Conservation (phyloP, 805 yeast genomes). For the Naumovozyma baii region DNA sequence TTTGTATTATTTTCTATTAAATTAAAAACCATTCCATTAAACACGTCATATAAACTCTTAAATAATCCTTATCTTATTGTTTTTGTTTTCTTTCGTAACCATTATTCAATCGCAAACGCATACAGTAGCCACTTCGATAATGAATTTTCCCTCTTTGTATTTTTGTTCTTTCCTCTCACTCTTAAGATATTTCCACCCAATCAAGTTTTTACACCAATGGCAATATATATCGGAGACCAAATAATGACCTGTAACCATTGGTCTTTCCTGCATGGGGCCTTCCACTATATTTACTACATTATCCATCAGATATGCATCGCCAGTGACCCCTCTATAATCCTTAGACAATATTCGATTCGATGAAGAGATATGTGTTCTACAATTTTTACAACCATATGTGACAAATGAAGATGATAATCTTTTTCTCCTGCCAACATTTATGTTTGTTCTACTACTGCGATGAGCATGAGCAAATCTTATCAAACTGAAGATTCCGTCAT, state of each 20-base stretch:
- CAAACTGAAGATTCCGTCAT: background rate
- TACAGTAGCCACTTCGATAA: conserved; percentile 37
- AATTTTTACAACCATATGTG: conserved; percentile 26
- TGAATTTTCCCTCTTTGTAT: conserved; percentile 54
- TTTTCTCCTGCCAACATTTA: no score
- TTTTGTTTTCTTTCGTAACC: no score
- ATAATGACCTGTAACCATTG: conserved; percentile 55
- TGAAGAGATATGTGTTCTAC: conserved; percentile 28
- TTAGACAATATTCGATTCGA: conserved; percentile 27
- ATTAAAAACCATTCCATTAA: no score
- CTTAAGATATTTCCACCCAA: conserved; percentile 61
- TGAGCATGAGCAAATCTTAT: background rate
- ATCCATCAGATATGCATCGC: conserved; percentile 47
- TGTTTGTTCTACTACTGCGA: no score
- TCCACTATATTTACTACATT: conserved; percentile 38
- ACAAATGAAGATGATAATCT: no score
- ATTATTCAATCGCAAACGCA: conserved; percentile 12
- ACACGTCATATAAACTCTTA: no score
- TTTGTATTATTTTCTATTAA: no score
- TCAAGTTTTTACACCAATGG: conserved; percentile 40
- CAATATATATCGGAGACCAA: conserved; percentile 49
- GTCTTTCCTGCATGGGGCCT: conserved; percentile 31
- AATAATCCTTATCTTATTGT: no score
- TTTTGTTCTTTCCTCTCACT: conserved; percentile 38
- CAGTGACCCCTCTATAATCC: conserved; percentile 47